Conservation (phyloP, 2,329 filamentous ascomycete genomes). For the Aquanectria penicillioides region DNA sequence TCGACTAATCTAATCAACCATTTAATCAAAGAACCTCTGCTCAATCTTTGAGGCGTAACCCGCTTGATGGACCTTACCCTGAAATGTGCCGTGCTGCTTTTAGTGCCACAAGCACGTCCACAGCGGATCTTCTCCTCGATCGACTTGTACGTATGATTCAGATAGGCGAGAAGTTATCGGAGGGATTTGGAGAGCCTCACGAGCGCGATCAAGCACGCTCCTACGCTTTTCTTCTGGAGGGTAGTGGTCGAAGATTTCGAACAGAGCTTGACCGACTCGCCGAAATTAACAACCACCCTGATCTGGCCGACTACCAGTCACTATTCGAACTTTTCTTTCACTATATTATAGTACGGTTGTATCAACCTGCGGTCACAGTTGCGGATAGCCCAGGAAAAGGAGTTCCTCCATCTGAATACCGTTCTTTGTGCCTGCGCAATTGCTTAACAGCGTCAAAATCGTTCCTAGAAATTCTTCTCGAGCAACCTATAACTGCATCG, state of each 20-base stretch:
- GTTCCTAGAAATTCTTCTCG: slow-evolving; percentile 47
- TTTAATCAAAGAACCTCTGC: slow-evolving; percentile 45
- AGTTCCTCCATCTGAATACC: slow-evolving; percentile 40
- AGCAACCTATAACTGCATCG: slow-evolving; percentile 39
- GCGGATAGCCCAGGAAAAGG: slow-evolving; percentile 38
- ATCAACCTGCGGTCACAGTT: slow-evolving; percentile 51
- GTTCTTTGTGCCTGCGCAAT: slow-evolving; percentile 47
- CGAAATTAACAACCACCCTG: slow-evolving; percentile 36
- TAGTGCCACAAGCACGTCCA: slow-evolving; percentile 33
- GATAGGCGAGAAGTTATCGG: slow-evolving; percentile 48
- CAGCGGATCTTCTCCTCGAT: slow-evolving; percentile 46
- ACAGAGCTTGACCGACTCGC: slow-evolving; percentile 47
- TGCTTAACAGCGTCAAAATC: slow-evolving; percentile 47
- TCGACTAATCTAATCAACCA: background rate
- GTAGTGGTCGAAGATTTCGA: slow-evolving; percentile 45
- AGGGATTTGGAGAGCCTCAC: slow-evolving; percentile 44
- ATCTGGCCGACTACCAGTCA: slow-evolving; percentile 3
- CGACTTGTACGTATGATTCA: slow-evolving; percentile 49
- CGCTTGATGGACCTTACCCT: slow-evolving; percentile 46
- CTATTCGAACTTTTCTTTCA: slow-evolving; percentile 46
- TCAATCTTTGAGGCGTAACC: slow-evolving; percentile 49
- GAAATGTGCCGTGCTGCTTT: slow-evolving; percentile 47
- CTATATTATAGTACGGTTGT: slow-evolving; percentile 50
- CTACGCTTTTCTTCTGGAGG: slow-evolving; percentile 47
- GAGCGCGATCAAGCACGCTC: slow-evolving; percentile 40